Evolutionary conservation across 768 basidiomycete genomes (phyloP).

Genomic region (Gelatoporia subvermispora): DNA sequence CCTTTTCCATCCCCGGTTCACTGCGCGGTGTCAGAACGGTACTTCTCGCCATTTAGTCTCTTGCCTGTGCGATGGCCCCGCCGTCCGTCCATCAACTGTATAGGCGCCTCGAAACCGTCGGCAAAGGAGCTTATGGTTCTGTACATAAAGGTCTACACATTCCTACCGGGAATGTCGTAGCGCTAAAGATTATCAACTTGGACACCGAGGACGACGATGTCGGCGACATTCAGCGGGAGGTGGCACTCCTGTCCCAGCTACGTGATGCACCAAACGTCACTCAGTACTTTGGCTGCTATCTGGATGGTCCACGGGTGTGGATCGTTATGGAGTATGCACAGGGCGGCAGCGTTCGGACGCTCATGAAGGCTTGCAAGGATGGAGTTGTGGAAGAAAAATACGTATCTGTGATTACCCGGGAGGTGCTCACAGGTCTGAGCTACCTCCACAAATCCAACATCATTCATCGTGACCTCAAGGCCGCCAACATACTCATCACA

Average conservation of each 20-base stretch:
- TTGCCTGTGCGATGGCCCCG: slow-evolving; percentile 33
- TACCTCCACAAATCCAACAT: slow-evolving; percentile 93
- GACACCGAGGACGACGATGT: slow-evolving; percentile 97
- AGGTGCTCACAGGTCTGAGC: slow-evolving; percentile 79
- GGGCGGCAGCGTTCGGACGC: slow-evolving; percentile 87
- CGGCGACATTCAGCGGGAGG: slow-evolving; percentile 93
- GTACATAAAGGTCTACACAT: slow-evolving; percentile 90
- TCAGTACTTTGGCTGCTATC: slow-evolving; percentile 93
- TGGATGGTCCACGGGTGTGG: slow-evolving; percentile 96
- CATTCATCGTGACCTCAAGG: slow-evolving; percentile 97
- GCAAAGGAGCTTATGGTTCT: slow-evolving; percentile 93
- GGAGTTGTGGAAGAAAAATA: slow-evolving; percentile 85
- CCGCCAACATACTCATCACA: slow-evolving; percentile 92
- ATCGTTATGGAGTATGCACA: slow-evolving; percentile 98
- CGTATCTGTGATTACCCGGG: slow-evolving; percentile 80
- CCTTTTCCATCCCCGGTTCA: background rate
- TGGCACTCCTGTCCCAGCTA: slow-evolving; percentile 85
- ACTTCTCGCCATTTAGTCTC: background rate
- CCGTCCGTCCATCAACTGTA: slow-evolving; percentile 75
- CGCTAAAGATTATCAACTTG: slow-evolving; percentile 97
- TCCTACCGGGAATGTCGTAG: slow-evolving; percentile 82
- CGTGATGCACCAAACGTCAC: slow-evolving; percentile 89
- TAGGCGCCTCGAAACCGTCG: slow-evolving; percentile 84
- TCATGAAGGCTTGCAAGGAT: slow-evolving; percentile 83
- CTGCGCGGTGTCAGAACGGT: background rate